Conservation (phyloP, 805 yeast species). For the Ogataea henricii region DNA sequence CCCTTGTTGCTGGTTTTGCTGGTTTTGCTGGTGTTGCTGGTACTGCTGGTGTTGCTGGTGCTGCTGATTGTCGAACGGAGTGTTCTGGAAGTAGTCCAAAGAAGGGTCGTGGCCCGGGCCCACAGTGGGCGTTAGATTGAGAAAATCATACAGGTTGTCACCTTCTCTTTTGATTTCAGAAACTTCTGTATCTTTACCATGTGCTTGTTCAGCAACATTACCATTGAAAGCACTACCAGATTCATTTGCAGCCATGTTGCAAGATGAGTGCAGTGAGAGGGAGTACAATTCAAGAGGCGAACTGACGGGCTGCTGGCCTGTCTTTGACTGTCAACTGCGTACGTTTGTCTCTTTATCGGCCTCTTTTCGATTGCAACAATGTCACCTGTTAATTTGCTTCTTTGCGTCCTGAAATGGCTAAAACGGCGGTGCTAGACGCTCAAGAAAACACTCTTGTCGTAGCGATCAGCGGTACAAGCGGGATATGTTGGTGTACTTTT, state of each 20-base stretch:
- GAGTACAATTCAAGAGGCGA: not conserved
- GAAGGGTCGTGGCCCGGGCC: conserved; percentile 9
- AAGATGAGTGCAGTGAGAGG: not conserved
- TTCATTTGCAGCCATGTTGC: not conserved
- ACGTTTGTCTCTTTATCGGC: not conserved
- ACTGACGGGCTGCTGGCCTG: too few relatives aligned
- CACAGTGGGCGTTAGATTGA: conserved; percentile 15
- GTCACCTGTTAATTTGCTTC: not conserved
- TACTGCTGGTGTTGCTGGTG: conserved; percentile 1
- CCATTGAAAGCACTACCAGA: not conserved
- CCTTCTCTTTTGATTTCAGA: conserved; percentile 9
- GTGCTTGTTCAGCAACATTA: not conserved
- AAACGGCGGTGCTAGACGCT: too few relatives aligned
- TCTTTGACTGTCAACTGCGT: too few relatives aligned
- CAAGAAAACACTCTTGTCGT: too few relatives aligned
- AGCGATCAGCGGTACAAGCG: too few relatives aligned
- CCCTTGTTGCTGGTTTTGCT: not conserved
- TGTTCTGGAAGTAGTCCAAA: conserved; percentile 11
- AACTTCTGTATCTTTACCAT: not conserved
- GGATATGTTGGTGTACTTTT: too few relatives aligned
- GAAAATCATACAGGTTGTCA: conserved; percentile 14
- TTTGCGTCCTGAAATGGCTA: too few relatives aligned
- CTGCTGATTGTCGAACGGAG: not conserved
- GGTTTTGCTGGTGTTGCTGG: not conserved
- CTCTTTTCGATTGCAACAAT: not conserved